These are phyloP conservation scores for Mycena amicta DNA, from an alignment of 768 basidiomycete species.

Conservation along the genomic window DNA sequence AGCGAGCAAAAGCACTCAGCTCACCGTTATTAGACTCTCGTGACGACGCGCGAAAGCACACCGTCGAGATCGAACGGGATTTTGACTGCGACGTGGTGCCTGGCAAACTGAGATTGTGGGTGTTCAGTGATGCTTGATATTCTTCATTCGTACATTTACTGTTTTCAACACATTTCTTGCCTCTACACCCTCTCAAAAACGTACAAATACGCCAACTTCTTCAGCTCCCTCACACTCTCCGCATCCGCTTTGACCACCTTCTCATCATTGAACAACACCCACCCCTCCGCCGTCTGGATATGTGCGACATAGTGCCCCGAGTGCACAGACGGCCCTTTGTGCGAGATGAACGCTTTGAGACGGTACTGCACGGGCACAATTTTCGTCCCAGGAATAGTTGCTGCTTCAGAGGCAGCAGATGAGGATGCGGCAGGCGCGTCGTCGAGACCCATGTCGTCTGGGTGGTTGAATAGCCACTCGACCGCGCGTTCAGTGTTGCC, in stretches of 20 bases:
- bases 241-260: conserved; percentile 90
- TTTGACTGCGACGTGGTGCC: no score
- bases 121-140: no score
- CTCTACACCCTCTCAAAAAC: conserved; percentile 71
- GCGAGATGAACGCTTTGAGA: conserved; percentile 93
- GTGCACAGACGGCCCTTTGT: conserved; percentile 95
- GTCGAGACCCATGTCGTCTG: conserved; percentile 80
- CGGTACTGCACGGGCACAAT: conserved; percentile 74
- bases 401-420: conserved; percentile 20
- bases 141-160: neutral
- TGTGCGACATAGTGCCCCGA: conserved; percentile 94
- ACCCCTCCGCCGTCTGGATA: conserved; percentile 58
- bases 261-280: conserved; percentile 96
- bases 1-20: no score
- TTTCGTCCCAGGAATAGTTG: conserved; percentile 48
- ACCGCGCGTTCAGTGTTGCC: conserved; percentile 84
- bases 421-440: conserved; percentile 28
- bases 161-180: neutral
- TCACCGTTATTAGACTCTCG: no score
- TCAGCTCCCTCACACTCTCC: conserved; percentile 79
- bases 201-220: conserved; percentile 90
- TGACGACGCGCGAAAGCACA: no score
- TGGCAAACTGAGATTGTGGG: no score
- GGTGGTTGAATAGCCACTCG: conserved; percentile 95
- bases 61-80: no score